These are phyloP conservation scores for Pogostemon cablin DNA, from an alignment of 257 asterid genomes.

Conservation along the genomic window DNA sequence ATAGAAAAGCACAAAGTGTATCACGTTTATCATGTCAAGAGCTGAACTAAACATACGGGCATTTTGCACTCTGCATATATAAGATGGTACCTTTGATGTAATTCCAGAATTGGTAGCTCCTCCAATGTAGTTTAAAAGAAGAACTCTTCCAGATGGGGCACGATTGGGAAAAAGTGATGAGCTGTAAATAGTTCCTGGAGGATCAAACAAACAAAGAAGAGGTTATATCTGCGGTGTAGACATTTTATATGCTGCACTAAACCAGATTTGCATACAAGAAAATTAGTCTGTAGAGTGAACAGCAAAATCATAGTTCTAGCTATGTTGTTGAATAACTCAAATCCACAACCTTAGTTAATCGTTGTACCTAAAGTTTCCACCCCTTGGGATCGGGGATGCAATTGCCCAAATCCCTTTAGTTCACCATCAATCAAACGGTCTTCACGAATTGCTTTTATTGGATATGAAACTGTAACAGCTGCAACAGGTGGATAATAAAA, in stretches of 20 bases:
- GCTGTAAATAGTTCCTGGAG: slow-evolving; percentile 92
- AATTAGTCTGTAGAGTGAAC: slow-evolving; percentile 22
- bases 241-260: slow-evolving; percentile 1
- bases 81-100: slow-evolving; percentile 65
- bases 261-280: slow-evolving; percentile 14
- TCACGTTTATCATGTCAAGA: slow-evolving; percentile 21
- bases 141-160: slow-evolving; percentile 87
- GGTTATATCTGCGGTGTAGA: slow-evolving; percentile 20
- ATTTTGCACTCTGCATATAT: slow-evolving; percentile 23
- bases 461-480: slow-evolving; percentile 89
- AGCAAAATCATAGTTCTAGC: slow-evolving; percentile 16
- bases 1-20: slow-evolving; percentile 2
- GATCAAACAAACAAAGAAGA: slow-evolving; percentile 34
- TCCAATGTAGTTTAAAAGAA: slow-evolving; percentile 94
- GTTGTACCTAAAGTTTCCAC: slow-evolving; percentile 88
- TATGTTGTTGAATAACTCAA: slow-evolving; percentile 7
- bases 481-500: slow-evolving; percentile 97
- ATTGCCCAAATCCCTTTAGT: slow-evolving; percentile 96
- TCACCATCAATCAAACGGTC: slow-evolving; percentile 81
- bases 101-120: slow-evolving; percentile 88
- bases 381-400: slow-evolving; percentile 98
- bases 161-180: slow-evolving; percentile 97
- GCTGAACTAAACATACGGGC: slow-evolving; percentile 19
- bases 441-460: slow-evolving; percentile 76
- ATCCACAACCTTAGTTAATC: slow-evolving; percentile 12